phyloP scores from a whole-genome alignment of 169 alveolate genomes.

The Theileria sp. region DNA sequence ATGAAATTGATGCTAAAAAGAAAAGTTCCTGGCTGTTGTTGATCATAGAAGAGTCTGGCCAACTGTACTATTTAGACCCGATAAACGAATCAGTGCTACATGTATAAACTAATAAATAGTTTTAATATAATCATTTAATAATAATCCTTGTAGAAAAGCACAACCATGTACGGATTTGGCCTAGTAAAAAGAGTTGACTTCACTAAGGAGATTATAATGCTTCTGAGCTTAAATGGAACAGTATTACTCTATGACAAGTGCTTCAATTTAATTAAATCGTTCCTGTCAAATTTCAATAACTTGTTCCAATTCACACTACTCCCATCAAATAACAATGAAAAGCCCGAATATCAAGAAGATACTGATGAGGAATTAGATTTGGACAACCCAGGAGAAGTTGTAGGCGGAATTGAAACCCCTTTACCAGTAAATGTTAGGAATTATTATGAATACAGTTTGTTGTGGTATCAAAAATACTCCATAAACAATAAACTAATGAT shows the following conservation, averaged over 20 bases:
- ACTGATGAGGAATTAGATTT: background rate
- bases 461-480: background rate
- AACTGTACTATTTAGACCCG: conserved; percentile 44
- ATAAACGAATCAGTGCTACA: conserved; percentile 19
- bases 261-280: background rate
- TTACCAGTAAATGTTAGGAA: background rate
- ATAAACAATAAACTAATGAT: conserved; percentile 10
- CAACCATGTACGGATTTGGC: conserved; percentile 12
- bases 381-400: background rate
- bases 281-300: conserved; percentile 9
- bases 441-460: conserved; percentile 2
- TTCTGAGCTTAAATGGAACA: conserved; percentile 4
- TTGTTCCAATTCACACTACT: conserved; percentile 2
- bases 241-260: conserved; percentile 2
- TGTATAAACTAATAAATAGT: background rate
- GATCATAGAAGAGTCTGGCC: conserved; percentile 52
- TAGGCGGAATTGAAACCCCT: background rate
- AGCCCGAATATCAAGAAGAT: background rate
- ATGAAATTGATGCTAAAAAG: background rate
- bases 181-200: background rate
- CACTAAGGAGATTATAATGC: conserved; percentile 5
- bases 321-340: background rate
- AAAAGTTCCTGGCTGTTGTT: conserved; percentile 48
- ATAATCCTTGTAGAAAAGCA: conserved; percentile 3
- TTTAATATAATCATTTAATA: background rate